These are phyloP conservation scores for Cladosporium sp. DNA, from an alignment of 2,329 filamentous ascomycete species.

Conservation along the genomic window DNA sequence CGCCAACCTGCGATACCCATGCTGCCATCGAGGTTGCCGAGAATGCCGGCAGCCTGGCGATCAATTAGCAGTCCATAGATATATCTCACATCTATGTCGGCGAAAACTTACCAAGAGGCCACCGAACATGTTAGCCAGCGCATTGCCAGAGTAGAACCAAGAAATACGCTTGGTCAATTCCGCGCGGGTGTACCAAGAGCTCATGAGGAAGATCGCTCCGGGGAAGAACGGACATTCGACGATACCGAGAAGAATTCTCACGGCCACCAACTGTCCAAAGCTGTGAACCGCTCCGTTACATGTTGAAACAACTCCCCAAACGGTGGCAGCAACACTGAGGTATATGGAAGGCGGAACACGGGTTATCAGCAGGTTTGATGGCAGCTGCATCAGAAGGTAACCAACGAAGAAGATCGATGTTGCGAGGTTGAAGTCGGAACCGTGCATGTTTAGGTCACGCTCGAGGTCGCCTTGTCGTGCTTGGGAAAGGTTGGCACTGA, in stretches of 20 bases:
- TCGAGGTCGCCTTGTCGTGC: constrained; percentile 53
- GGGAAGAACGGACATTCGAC: constrained; percentile 47
- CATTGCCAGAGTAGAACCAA: constrained; percentile 27
- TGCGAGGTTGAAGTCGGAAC: constrained; percentile 55
- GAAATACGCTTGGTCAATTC: constrained; percentile 32
- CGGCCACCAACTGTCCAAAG: constrained; percentile 42
- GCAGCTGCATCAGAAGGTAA: constrained; percentile 60
- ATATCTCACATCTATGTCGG: neutral
- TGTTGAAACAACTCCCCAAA: constrained; percentile 39
- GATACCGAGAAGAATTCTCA: constrained; percentile 49
- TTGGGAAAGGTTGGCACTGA: constrained; percentile 51
- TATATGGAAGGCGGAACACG: constrained; percentile 52
- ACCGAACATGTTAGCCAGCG: constrained; percentile 26
- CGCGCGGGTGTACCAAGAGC: constrained; percentile 48
- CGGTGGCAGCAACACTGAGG: constrained; percentile 45
- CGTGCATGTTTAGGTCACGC: constrained; percentile 49
- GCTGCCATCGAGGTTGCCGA: constrained; percentile 29
- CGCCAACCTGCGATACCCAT: constrained; percentile 40
- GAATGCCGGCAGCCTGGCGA: constrained; percentile 42
- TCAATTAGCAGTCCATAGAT: too few relatives aligned
- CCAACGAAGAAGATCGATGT: constrained; percentile 56
- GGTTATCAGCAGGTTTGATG: constrained; percentile 57
- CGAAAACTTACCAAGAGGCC: constrained; percentile 1
- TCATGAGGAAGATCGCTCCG: constrained; percentile 45
- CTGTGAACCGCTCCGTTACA: constrained; percentile 45